Evolutionary conservation across 208 protist species (phyloP).

Genomic region (Trypanosoma grayi): DNA sequence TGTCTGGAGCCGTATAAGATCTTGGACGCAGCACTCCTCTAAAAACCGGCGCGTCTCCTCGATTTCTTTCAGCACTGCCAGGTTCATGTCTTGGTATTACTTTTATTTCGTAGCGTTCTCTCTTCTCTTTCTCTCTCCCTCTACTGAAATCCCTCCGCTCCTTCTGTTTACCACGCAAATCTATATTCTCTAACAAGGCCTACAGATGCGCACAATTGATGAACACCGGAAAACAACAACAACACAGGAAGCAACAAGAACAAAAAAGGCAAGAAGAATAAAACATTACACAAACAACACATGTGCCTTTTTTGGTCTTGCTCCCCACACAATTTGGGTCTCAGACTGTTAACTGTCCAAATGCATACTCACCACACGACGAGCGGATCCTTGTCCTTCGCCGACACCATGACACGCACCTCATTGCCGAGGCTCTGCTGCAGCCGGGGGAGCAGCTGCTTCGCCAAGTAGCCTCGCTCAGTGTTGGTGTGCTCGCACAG

Average conservation of each 20-base stretch:
- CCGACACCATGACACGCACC: conserved; percentile 51
- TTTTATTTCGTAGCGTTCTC: not conserved
- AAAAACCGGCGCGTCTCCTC: conserved; percentile 59
- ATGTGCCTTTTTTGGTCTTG: too few relatives aligned
- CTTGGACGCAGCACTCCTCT: conserved; percentile 13
- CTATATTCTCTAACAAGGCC: conserved; percentile 5
- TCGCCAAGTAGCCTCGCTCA: conserved; percentile 83
- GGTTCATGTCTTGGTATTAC: conserved; percentile 15
- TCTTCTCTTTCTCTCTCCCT: not conserved
- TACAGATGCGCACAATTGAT: too few relatives aligned
- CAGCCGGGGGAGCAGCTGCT: conserved; percentile 46
- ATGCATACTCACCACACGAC: conserved; percentile 48
- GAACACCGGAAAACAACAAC: not conserved
- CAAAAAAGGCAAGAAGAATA: conserved; percentile 3
- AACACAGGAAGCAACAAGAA: not conserved
- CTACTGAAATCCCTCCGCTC: not conserved
- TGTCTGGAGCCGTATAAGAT: conserved; percentile 7
- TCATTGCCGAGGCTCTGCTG: conserved; percentile 42
- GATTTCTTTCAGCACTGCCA: conserved; percentile 53
- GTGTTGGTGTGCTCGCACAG: conserved; percentile 93
- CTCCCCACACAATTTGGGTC: too few relatives aligned
- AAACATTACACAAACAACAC: too few relatives aligned
- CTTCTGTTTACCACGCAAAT: too few relatives aligned
- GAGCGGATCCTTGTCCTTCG: conserved; percentile 73
- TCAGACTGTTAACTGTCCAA: not conserved